phyloP scores from a whole-genome alignment of 352 stramenopile genomes.

The Achlya hypogyna region DNA sequence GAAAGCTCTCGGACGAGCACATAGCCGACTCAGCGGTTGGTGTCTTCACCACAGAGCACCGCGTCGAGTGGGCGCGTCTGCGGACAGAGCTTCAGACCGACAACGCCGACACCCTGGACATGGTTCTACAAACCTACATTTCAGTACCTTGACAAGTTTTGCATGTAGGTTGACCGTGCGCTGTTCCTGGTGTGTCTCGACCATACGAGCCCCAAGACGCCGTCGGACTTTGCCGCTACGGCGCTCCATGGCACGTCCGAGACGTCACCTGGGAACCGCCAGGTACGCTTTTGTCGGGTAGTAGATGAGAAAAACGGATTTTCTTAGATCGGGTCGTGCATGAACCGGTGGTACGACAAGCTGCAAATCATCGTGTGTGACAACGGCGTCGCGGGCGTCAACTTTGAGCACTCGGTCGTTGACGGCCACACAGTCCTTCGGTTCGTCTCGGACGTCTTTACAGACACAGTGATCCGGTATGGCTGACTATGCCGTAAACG shows the following conservation, averaged over 20 bases:
- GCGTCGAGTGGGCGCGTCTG: constrained; percentile 84
- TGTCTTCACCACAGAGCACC: constrained; percentile 88
- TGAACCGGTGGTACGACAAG: constrained; percentile 98
- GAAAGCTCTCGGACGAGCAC: constrained; percentile 45
- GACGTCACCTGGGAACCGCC: constrained; percentile 51
- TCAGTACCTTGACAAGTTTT: background rate
- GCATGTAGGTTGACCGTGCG: constrained; percentile 78
- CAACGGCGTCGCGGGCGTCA: constrained; percentile 91
- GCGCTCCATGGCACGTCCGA: constrained; percentile 90
- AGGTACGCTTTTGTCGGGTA: constrained; percentile 24
- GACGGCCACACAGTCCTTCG: constrained; percentile 94
- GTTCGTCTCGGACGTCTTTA: constrained; percentile 86
- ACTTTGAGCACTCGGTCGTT: constrained; percentile 97
- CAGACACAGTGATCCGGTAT: constrained; percentile 82
- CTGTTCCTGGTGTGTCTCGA: constrained; percentile 94
- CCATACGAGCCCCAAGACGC: constrained; percentile 77
- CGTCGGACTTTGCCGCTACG: constrained; percentile 63
- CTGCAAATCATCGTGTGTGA: constrained; percentile 92
- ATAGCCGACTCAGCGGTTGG: constrained; percentile 64
- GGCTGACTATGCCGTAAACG: constrained; percentile 35
- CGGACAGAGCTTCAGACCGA: constrained; percentile 65
- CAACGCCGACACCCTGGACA: constrained; percentile 73
- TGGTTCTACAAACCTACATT: constrained; percentile 26
- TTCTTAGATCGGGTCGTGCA: constrained; percentile 82
- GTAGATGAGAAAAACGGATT: background rate